Evolutionary conservation across 2,329 filamentous ascomycete genomes (phyloP).

Genomic region (Calonectria pauciramosa): DNA sequence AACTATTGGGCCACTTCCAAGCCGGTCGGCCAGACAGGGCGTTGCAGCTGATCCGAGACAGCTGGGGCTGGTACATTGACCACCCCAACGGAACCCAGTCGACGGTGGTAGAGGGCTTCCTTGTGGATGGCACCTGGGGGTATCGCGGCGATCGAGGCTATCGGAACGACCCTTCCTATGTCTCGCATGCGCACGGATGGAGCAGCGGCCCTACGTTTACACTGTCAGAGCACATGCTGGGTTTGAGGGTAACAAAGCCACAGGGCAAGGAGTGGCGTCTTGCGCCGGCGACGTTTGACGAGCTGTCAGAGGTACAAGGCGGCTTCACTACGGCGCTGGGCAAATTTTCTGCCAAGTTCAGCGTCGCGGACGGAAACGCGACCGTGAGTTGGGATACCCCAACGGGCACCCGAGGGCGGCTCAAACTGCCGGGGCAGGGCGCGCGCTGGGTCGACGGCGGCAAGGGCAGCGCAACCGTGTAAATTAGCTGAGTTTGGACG

Average conservation of each 20-base stretch:
- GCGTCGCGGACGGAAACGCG: not conserved
- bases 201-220: conserved; percentile 62
- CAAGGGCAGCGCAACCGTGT: not conserved
- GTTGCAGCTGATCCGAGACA: conserved; percentile 66
- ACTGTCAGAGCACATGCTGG: conserved; percentile 59
- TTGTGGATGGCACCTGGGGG: conserved; percentile 67
- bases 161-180: conserved; percentile 59
- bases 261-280: not conserved
- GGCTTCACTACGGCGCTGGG: not conserved
- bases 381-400: not conserved
- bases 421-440: not conserved
- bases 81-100: conserved; percentile 70
- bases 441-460: not conserved
- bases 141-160: conserved; percentile 68
- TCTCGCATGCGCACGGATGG: conserved; percentile 66
- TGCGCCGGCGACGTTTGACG: not conserved
- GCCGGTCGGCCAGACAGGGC: conserved; percentile 63
- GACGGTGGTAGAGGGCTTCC: conserved; percentile 72
- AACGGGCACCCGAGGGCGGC: not conserved
- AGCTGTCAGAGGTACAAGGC: not conserved
- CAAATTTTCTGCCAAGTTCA: not conserved
- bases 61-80: conserved; percentile 73
- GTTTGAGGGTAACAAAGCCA: conserved; percentile 46
- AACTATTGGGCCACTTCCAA: not conserved
- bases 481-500: not conserved